Conservation (phyloP, 768 basidiomycete genomes). For the Chalciporus chontae region DNA sequence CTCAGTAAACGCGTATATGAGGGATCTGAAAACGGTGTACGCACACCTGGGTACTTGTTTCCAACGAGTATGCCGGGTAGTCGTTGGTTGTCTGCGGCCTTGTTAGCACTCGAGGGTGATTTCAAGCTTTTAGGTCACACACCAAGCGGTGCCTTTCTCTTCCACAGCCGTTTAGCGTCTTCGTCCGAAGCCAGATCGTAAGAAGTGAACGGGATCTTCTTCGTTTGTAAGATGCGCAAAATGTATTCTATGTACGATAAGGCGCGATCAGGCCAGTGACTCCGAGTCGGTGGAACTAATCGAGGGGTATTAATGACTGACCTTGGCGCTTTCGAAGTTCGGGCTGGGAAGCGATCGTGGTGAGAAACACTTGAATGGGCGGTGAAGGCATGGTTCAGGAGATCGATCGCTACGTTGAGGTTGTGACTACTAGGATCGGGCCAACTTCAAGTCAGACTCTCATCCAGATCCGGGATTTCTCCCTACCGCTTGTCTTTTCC, state of each 20-base stretch:
- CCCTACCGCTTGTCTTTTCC: not conserved
- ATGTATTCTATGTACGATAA: slow-evolving; percentile 58
- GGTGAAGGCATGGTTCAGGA: slow-evolving; percentile 64
- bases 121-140: slow-evolving; percentile 7
- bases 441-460: too few relatives aligned
- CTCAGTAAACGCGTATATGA: slow-evolving; percentile 4
- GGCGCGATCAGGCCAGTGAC: not conserved
- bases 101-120: not conserved
- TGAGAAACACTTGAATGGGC: slow-evolving; percentile 75
- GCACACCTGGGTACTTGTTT: slow-evolving; percentile 70
- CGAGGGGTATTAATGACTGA: slow-evolving; percentile 23
- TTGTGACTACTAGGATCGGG: too few relatives aligned
- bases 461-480: too few relatives aligned
- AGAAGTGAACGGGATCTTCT: slow-evolving; percentile 78
- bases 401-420: slow-evolving; percentile 6
- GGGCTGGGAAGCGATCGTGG: slow-evolving; percentile 84
- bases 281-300: not conserved
- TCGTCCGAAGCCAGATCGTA: slow-evolving; percentile 87
- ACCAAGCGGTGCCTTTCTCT: slow-evolving; percentile 74
- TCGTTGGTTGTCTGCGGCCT: slow-evolving; percentile 67
- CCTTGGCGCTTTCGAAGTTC: slow-evolving; percentile 79
- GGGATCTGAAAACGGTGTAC: slow-evolving; percentile 26
- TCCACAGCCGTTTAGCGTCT: slow-evolving; percentile 77
- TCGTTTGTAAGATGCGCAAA: slow-evolving; percentile 76
- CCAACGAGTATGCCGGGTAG: slow-evolving; percentile 83